Percentiles rank a stretch among this genome's conserved stretches.
phyloP scores from a whole-genome alignment of 169 alveolate species.

The Cryptosporidium muris region DNA sequence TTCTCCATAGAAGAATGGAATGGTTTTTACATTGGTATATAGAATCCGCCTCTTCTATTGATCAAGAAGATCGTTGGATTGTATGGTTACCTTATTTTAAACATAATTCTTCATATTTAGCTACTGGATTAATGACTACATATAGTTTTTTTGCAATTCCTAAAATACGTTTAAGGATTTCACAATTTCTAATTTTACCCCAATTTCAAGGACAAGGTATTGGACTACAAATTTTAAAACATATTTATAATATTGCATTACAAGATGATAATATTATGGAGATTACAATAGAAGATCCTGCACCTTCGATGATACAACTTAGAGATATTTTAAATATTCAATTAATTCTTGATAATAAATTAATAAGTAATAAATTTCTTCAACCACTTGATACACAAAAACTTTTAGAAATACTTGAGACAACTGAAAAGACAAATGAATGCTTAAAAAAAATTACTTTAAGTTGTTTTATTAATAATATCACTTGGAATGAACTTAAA shows the following conservation, averaged over 20 bases:
- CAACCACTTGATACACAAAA: constrained; percentile 11
- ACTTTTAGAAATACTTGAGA: constrained; percentile 38
- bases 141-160: constrained; percentile 79
- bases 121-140: constrained; percentile 81
- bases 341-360: constrained; percentile 11
- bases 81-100: constrained; percentile 65
- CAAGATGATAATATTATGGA: constrained; percentile 77
- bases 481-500: constrained; percentile 49
- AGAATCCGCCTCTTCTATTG: constrained; percentile 72
- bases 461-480: constrained; percentile 10
- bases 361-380: constrained; percentile 10
- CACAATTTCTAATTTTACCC: constrained; percentile 81
- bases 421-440: constrained; percentile 14
- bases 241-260: constrained; percentile 77
- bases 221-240: constrained; percentile 77
- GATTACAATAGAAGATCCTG: constrained; percentile 84
- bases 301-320: constrained; percentile 77
- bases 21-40: constrained; percentile 74
- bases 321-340: constrained; percentile 77
- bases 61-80: constrained; percentile 72
- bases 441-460: constrained; percentile 15
- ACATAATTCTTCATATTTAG: constrained; percentile 45
- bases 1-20: constrained; percentile 71
- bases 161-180: constrained; percentile 77
- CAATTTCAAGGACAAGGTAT: constrained; percentile 80